phyloP scores from a whole-genome alignment of 2,329 filamentous ascomycete species.

The Apiospora aurea region DNA sequence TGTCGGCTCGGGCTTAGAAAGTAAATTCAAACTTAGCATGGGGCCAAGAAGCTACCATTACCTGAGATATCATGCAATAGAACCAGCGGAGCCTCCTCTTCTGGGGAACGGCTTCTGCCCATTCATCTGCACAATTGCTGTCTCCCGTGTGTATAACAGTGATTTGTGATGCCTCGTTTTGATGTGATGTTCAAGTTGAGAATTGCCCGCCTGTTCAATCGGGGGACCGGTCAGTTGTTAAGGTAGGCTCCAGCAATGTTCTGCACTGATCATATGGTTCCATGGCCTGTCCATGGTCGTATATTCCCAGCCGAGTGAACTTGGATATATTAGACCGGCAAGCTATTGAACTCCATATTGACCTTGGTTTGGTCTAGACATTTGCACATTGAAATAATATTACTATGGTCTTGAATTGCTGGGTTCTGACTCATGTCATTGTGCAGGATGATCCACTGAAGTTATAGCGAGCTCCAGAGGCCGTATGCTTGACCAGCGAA shows the following conservation, averaged over 20 bases:
- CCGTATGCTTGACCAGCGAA: not conserved
- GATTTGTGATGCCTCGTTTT: not conserved
- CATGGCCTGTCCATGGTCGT: not conserved
- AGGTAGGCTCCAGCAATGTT: not conserved
- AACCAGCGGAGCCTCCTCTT: constrained; percentile 41
- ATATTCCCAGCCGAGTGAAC: not conserved
- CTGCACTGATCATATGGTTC: not conserved
- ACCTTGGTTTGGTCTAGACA: no score
- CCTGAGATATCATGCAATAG: constrained; percentile 27
- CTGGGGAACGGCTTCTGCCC: constrained; percentile 38
- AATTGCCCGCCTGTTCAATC: no score
- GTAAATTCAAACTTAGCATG: constrained; percentile 30
- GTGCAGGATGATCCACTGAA: not conserved
- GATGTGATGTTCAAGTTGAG: not conserved
- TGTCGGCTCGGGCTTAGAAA: constrained; percentile 29
- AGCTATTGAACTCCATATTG: not conserved
- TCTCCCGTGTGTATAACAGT: not conserved
- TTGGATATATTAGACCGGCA: not conserved
- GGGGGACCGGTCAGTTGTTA: not conserved
- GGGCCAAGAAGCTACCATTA: constrained; percentile 31
- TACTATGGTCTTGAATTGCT: no score
- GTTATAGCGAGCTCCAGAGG: not conserved
- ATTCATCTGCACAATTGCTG: constrained; percentile 34
- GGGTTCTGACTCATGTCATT: no score
- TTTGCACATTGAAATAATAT: not conserved